Percentiles rank a stretch among this genome's conserved stretches.
Evolutionary conservation across 164 flowering plant species (phyloP).

Genomic region (Paratinospora sagittata): DNA sequence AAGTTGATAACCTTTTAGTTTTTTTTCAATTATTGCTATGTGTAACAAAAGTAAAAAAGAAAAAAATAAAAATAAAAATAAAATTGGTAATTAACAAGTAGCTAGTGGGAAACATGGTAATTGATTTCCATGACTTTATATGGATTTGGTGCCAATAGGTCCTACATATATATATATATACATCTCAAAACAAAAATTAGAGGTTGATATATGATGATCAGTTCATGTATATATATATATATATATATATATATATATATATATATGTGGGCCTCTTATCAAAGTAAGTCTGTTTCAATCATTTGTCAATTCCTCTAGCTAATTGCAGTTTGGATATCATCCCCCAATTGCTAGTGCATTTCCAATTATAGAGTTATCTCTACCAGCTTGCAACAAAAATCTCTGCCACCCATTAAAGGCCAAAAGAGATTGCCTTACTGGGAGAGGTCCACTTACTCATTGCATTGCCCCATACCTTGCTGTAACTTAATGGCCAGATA

Average conservation of each 20-base stretch:
- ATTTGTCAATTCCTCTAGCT: slow-evolving; percentile 2
- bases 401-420: neutral
- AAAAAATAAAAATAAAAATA: neutral
- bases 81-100: neutral
- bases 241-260: no score
- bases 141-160: slow-evolving; percentile 3
- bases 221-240: no score
- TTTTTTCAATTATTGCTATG: neutral
- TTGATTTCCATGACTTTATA: slow-evolving; percentile 1
- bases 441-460: neutral
- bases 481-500: neutral
- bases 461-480: neutral
- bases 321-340: neutral
- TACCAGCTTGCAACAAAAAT: slow-evolving; percentile 2
- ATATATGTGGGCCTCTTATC: neutral
- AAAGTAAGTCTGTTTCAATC: slow-evolving; percentile 1
- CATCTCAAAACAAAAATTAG: neutral
- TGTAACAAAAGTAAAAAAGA: neutral
- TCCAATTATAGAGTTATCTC: neutral
- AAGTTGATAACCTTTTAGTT: neutral
- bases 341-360: slow-evolving; percentile 2
- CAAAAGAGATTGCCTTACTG: neutral
- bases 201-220: no score
- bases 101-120: neutral
- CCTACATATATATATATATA: neutral